These are phyloP conservation scores for Naegleria fowleri DNA, from an alignment of 208 protist species.

Conservation along the genomic window DNA sequence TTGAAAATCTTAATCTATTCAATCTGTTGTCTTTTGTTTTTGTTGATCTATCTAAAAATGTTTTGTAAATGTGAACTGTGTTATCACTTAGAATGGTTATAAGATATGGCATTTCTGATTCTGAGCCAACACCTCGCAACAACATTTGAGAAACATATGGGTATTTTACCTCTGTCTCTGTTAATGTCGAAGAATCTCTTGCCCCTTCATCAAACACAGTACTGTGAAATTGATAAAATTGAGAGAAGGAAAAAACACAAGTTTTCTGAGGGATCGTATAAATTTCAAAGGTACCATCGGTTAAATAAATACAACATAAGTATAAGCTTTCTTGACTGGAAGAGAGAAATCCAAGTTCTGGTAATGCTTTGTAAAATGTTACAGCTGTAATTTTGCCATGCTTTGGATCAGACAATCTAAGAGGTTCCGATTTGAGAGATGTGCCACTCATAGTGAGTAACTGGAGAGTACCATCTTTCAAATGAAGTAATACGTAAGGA, in stretches of 20 bases:
- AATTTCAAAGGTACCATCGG: constrained; percentile 11
- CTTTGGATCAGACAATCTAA: neutral
- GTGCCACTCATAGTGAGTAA: neutral
- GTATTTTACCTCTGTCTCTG: neutral
- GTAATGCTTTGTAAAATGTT: neutral
- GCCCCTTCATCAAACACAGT: neutral
- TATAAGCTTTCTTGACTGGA: neutral
- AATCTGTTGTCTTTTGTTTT: neutral
- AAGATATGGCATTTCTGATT: constrained; percentile 13
- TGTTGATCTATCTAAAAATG: neutral
- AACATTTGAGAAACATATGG: constrained; percentile 22
- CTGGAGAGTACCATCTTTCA: neutral
- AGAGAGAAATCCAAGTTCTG: neutral
- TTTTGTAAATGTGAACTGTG: constrained; percentile 13
- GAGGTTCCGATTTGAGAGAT: too few relatives aligned
- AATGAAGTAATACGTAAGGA: neutral
- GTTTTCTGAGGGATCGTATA: neutral
- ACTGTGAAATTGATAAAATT: constrained; percentile 6
- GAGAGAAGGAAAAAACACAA: neutral
- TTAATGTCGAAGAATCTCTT: neutral
- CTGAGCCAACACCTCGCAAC: constrained; percentile 3
- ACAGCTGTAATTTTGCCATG: neutral
- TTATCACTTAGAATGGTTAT: constrained; percentile 25
- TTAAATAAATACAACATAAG: neutral
- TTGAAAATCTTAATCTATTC: constrained; percentile 20